Evolutionary conservation across 345 rosid genomes (phyloP).

Genomic region (Firmiana major): DNA sequence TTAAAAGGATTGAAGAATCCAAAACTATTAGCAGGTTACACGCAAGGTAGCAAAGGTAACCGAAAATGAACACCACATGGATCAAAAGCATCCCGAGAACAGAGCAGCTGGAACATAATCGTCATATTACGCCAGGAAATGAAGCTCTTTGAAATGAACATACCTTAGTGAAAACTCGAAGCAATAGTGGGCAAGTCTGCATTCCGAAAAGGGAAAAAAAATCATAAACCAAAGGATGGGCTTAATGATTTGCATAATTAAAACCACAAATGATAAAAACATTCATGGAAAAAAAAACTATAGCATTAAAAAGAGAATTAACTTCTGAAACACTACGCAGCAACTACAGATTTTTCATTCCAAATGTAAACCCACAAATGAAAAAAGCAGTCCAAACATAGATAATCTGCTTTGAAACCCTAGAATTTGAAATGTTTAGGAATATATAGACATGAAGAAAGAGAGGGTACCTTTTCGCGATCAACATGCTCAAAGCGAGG

Average conservation of each 20-base stretch:
- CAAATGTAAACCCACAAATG: neutral
- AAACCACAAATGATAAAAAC: neutral
- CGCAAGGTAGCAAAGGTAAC: neutral
- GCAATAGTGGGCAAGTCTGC: slow-evolving; percentile 95
- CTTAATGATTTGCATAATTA: neutral
- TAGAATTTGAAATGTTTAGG: slow-evolving; percentile 4
- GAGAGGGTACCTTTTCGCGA: slow-evolving; percentile 67
- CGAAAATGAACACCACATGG: neutral
- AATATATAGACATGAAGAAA: neutral
- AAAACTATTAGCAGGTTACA: neutral
- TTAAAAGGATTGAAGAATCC: no score
- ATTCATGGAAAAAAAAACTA: neutral
- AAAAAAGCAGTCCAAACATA: no score
- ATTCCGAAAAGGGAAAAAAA: neutral
- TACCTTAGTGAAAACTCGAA: slow-evolving; percentile 96
- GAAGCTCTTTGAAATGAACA: neutral
- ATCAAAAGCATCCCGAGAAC: neutral
- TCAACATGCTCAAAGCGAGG: slow-evolving; percentile 63
- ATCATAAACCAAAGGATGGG: neutral
- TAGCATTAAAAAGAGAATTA: neutral
- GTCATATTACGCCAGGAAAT: neutral
- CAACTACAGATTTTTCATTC: neutral
- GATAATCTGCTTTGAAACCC: slow-evolving; percentile 20
- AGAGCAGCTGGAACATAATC: neutral
- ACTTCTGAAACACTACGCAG: neutral